These are phyloP conservation scores for Sarocladiaceae sp. DNA, from an alignment of 2,329 filamentous ascomycete genomes.

Conservation along the genomic window DNA sequence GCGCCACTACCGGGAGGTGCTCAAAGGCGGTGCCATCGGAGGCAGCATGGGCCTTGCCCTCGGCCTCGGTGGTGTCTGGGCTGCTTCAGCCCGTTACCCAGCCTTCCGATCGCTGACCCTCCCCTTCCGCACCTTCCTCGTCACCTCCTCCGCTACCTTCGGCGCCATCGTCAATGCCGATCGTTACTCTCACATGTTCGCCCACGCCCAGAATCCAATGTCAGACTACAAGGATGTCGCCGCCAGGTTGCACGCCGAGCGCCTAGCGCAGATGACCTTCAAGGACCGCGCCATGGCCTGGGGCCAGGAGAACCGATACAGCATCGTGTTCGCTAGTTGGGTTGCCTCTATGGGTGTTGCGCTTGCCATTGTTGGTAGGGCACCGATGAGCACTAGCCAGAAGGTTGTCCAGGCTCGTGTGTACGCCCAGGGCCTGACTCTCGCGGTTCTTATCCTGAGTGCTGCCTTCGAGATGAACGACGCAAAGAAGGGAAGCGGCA, in stretches of 20 bases:
- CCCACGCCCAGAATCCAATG: conserved; percentile 64
- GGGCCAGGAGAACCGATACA: conserved; percentile 78
- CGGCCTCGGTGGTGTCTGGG: conserved; percentile 64
- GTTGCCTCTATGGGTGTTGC: conserved; percentile 73
- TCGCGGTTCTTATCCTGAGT: conserved; percentile 77
- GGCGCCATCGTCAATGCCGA: conserved; percentile 86
- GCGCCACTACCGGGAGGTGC: conserved; percentile 75
- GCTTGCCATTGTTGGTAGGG: conserved; percentile 71
- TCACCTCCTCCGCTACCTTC: conserved; percentile 79
- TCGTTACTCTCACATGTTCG: conserved; percentile 59
- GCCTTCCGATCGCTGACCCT: conserved; percentile 79
- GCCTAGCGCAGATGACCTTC: conserved; percentile 38
- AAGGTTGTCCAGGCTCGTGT: conserved; percentile 94
- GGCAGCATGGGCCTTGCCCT: conserved; percentile 62
- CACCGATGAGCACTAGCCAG: conserved; percentile 69
- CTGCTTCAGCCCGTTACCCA: conserved; percentile 66
- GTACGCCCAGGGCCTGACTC: conserved; percentile 85
- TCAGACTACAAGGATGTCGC: conserved; percentile 62
- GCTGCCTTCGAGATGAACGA: conserved; percentile 80
- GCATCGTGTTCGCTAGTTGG: conserved; percentile 80
- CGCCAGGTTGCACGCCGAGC: conserved; percentile 52
- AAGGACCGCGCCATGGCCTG: conserved; percentile 58
- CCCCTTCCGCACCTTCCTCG: conserved; percentile 86
- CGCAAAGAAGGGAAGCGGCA: conserved; percentile 67
- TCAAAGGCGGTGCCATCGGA: conserved; percentile 76